A percentile compares a stretch with the other conserved stretches of the same genome.
Conservation (phyloP, 345 rosid genomes). For the Clausena lansium region DNA sequence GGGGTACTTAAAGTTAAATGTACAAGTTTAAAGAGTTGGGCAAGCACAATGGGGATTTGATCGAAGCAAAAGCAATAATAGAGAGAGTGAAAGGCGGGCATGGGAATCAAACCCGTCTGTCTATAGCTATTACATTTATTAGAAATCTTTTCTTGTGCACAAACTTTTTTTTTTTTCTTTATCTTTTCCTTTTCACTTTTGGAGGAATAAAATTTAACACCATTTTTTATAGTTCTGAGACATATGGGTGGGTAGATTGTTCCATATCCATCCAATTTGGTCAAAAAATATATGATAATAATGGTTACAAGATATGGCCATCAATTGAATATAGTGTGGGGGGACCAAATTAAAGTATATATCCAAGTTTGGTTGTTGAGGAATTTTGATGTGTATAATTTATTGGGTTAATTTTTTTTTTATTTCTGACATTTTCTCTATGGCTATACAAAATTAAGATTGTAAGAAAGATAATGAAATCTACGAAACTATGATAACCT, state of each 20-base stretch:
- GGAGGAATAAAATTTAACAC: conserved; percentile 11
- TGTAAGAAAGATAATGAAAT: too few species aligned
- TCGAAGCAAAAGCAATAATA: conserved; percentile 5
- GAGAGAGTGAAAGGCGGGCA: conserved; percentile 5
- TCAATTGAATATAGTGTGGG: conserved; percentile 6
- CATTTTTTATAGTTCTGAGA: conserved; percentile 21
- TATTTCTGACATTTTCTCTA: too few species aligned
- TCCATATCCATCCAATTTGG: conserved; percentile 21
- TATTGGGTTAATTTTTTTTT: not conserved
- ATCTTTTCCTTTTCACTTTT: not conserved
- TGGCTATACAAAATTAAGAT: not conserved
- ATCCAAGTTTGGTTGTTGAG: not conserved
- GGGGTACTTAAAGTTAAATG: not conserved
- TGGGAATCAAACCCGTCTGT: conserved; percentile 35
- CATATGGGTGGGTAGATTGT: conserved; percentile 25
- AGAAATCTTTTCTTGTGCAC: conserved; percentile 20
- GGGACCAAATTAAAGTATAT: conserved; percentile 11
- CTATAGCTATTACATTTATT: conserved; percentile 15
- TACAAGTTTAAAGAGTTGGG: not conserved
- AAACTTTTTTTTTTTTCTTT: not conserved
- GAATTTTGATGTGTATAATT: not conserved
- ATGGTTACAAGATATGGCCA: conserved; percentile 21
- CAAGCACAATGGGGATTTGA: not conserved
- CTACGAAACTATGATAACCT: not conserved
- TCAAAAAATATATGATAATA: conserved; percentile 13